These are phyloP conservation scores for Botrytis elliptica DNA, from an alignment of 2,329 filamentous ascomycete species.

Conservation along the genomic window DNA sequence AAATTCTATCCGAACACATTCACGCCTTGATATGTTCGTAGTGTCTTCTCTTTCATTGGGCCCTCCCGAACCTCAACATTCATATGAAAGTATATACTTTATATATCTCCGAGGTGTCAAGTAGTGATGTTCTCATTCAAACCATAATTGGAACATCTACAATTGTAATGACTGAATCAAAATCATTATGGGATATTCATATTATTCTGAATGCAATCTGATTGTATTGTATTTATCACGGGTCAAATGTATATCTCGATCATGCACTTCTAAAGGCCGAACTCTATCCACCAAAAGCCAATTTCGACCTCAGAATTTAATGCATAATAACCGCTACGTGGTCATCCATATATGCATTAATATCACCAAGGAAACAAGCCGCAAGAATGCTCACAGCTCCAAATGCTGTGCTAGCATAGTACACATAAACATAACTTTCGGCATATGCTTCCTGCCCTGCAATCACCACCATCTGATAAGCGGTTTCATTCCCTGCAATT, in stretches of 20 bases:
- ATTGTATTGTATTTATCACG: neutral
- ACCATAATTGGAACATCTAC: neutral
- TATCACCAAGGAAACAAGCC: constrained; percentile 57
- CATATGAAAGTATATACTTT: neutral
- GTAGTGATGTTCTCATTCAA: neutral
- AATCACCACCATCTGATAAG: constrained; percentile 50
- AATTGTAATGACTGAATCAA: neutral
- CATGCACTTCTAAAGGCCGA: neutral
- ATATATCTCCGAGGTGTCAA: neutral
- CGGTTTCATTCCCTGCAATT: constrained; percentile 49
- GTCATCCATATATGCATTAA: constrained; percentile 47
- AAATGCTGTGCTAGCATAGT: constrained; percentile 56
- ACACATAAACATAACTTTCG: constrained; percentile 22
- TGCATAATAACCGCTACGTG: constrained; percentile 23
- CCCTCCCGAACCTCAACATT: neutral
- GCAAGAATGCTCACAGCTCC: constrained; percentile 54
- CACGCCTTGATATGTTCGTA: neutral
- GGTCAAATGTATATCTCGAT: neutral
- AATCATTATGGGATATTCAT: neutral
- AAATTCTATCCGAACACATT: neutral
- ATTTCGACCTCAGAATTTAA: neutral
- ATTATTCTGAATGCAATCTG: neutral
- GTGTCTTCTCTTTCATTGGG: neutral
- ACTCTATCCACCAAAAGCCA: neutral
- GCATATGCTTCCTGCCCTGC: constrained; percentile 46